phyloP scores from a whole-genome alignment of 2,329 filamentous ascomycete species.

The Xylariaceae sp. region DNA sequence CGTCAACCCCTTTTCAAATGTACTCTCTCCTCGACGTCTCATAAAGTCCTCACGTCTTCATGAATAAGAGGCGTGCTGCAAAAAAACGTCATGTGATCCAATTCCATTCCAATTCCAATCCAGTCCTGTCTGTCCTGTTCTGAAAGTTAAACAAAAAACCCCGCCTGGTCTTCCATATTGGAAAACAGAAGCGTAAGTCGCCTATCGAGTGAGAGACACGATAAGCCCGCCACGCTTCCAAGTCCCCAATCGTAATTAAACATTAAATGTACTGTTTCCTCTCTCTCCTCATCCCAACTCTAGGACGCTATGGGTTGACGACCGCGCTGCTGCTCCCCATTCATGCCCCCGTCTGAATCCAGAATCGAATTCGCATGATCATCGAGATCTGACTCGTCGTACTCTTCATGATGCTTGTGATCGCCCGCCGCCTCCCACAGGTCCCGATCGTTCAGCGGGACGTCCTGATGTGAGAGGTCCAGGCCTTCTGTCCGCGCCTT shows the following conservation, averaged over 20 bases:
- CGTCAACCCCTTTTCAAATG: too few species aligned
- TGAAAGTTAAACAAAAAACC: too few species aligned
- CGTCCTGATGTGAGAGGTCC: slow-evolving; percentile 79
- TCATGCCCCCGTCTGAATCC: slow-evolving; percentile 49
- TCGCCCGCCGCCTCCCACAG: slow-evolving; percentile 75
- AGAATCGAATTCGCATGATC: slow-evolving; percentile 51
- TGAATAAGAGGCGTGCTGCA: too few species aligned
- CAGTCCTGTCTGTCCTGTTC: too few species aligned
- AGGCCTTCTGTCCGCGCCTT: slow-evolving; percentile 63
- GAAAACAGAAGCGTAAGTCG: too few species aligned
- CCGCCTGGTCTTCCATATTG: too few species aligned
- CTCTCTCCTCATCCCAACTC: neutral
- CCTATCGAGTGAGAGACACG: neutral
- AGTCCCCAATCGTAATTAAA: slow-evolving; percentile 24
- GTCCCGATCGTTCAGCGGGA: slow-evolving; percentile 69
- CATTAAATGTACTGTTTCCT: slow-evolving; percentile 24
- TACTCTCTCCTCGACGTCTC: too few species aligned
- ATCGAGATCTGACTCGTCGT: slow-evolving; percentile 61
- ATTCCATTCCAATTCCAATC: too few species aligned
- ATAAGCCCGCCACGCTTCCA: neutral
- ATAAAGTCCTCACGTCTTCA: too few species aligned
- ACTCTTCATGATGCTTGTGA: slow-evolving; percentile 50
- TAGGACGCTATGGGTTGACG: slow-evolving; percentile 19
- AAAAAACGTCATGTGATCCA: too few species aligned
- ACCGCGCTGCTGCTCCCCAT: slow-evolving; percentile 45